Evolutionary conservation across 345 rosid species (phyloP), one percentile per base, ranked within the genome.

Genomic region (Moricandia arvensis): DNA sequence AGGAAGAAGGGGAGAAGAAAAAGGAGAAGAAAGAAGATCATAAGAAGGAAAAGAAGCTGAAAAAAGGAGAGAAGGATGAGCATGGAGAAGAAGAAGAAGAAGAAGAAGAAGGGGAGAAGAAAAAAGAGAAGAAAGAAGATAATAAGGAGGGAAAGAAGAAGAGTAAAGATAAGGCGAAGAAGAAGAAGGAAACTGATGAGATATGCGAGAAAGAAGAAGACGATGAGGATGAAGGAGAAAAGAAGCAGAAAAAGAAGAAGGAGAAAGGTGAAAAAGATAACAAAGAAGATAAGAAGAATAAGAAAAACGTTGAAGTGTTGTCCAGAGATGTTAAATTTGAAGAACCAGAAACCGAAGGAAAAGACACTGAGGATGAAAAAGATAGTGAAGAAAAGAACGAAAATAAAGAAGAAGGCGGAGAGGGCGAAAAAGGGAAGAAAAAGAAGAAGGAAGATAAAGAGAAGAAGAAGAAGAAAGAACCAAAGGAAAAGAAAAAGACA

Each of bases 301-400:
- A 34, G 55, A 74, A 75, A 45, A 47, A 34, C 16, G 59, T 62
- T 72, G 64, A 78, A 71, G 80, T 71, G 1, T 0, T 47, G 1
- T 21, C 59, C 0, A 77, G 61, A 65, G 76, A 59, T 10, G 31
- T 53, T 12, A 53, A 69, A 30, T 3, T 75, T 53, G 66, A 77
- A 67, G 65, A 67, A 54, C 16, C 26, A 45, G 69, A 58, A 54
- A 65, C 38, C 17, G 62, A 63, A 11, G 8, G 8, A 47, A 47
- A 47, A 6, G 11, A 43, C 10, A 10, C 8, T 12, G 58, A 65
- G 27, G n/a, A 77, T n/a, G n/a, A n/a, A n/a, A n/a, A n/a, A n/a
- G n/a, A n/a, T n/a, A n/a, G n/a, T n/a, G n/a, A n/a, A n/a, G n/a
- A n/a, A n/a, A n/a, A n/a, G n/a, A 38, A 35, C n/a, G n/a, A 66